A percentile compares a stretch with the other conserved stretches of the same genome.
These are phyloP conservation scores for Ustilago crameri DNA, from an alignment of 1,284 basidiomycete species.

Conservation along the genomic window DNA sequence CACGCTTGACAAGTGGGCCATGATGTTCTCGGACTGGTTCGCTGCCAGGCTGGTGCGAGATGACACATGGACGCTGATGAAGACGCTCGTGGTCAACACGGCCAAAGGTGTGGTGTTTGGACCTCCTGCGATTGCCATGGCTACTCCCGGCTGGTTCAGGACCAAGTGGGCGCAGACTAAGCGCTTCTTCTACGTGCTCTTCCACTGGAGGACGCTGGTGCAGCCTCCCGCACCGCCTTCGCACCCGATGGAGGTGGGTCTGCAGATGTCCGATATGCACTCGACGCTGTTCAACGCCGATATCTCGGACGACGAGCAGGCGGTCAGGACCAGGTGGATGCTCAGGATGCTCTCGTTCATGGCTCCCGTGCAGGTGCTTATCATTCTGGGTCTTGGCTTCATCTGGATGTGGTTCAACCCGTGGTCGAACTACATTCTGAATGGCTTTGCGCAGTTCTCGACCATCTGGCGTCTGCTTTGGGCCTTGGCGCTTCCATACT, in stretches of 20 bases:
- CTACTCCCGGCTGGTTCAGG: slow-evolving; percentile 26
- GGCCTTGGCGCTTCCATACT: slow-evolving; percentile 68
- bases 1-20: slow-evolving; percentile 39
- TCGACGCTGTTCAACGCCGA: slow-evolving; percentile 69
- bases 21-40: slow-evolving; percentile 32
- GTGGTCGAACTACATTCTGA: slow-evolving; percentile 64
- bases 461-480: slow-evolving; percentile 69
- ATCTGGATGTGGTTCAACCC: slow-evolving; percentile 69
- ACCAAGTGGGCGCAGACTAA: slow-evolving; percentile 38
- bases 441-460: slow-evolving; percentile 67
- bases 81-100: slow-evolving; percentile 25
- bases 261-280: slow-evolving; percentile 69
- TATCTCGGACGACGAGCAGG: slow-evolving; percentile 67
- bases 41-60: slow-evolving; percentile 32
- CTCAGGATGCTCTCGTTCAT: slow-evolving; percentile 65
- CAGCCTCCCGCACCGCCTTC: slow-evolving; percentile 66
- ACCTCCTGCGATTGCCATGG: slow-evolving; percentile 31
- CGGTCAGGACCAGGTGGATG: slow-evolving; percentile 67
- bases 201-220: slow-evolving; percentile 65
- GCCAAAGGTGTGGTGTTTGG: slow-evolving; percentile 17
- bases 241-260: slow-evolving; percentile 69
- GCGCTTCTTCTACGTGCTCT: slow-evolving; percentile 56
- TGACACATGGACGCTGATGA: slow-evolving; percentile 21
- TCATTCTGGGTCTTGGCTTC: slow-evolving; percentile 67
- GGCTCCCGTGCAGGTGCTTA: slow-evolving; percentile 66